These are phyloP conservation scores for Pleurostoma richardsiae DNA, from an alignment of 2,329 filamentous ascomycete genomes.

Conservation along the genomic window DNA sequence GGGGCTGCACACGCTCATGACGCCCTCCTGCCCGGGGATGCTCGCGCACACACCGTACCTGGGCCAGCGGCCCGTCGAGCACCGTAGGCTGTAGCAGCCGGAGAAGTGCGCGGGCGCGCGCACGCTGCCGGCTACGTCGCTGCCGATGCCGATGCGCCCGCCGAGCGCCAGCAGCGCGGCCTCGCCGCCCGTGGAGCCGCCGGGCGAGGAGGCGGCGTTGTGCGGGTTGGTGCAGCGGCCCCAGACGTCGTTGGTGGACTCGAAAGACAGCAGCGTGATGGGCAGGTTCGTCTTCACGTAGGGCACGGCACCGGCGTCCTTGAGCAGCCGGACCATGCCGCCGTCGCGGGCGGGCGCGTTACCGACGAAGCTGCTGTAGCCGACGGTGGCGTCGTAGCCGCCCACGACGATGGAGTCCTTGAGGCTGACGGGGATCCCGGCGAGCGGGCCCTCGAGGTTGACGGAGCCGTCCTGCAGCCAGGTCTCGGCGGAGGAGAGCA, in stretches of 20 bases:
- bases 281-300: conserved; percentile 93
- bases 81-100: conserved; percentile 81
- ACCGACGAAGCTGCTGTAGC: conserved; percentile 68
- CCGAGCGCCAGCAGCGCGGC: conserved; percentile 75
- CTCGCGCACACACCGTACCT: conserved; percentile 79
- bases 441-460: conserved; percentile 76
- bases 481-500: conserved; percentile 71
- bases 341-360: conserved; percentile 67
- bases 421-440: conserved; percentile 80
- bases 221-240: conserved; percentile 79
- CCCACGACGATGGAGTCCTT: conserved; percentile 78
- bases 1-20: conserved; percentile 83
- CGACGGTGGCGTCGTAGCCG: conserved; percentile 78
- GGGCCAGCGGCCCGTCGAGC: conserved; percentile 86
- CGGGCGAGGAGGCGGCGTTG: conserved; percentile 77
- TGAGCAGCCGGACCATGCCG: conserved; percentile 67
- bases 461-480: conserved; percentile 57
- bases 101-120: conserved; percentile 84
- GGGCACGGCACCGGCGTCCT: conserved; percentile 82
- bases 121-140: conserved; percentile 86
- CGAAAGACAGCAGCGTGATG: conserved; percentile 80
- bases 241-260: conserved; percentile 76
- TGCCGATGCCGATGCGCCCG: conserved; percentile 83
- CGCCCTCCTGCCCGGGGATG: conserved; percentile 89
- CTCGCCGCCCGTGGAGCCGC: conserved; percentile 86